Evolutionary conservation across 2,329 filamentous ascomycete species (phyloP), one percentile per base, ranked within the genome.

Genomic region (Didymella exigua): DNA sequence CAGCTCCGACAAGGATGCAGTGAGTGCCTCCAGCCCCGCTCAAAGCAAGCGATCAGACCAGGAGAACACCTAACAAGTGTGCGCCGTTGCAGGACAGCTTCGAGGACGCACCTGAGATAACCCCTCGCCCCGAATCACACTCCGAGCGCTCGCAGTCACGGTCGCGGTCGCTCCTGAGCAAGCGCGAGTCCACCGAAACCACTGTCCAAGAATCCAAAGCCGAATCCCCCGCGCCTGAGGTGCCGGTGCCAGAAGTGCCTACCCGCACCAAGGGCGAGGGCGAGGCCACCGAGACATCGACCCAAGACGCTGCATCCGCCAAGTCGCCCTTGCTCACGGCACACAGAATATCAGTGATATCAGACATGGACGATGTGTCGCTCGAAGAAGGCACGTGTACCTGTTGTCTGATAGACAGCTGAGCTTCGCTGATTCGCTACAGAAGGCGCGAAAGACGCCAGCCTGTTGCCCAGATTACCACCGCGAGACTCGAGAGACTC

Each of bases 81-180:
- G 51, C 53, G 56, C 37, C 48, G 47, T 47, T 47, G 46, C 71
- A 91, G 88, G 88, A 93, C 67, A 84, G 84, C 14, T 96, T 96
- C 69, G 91, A 96, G 77, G 91, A 96, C 80, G 91, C 85, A 64
- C 79, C 85, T 65, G 89, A 90, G 74, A 84, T 81, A 56, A 74
- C 68, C 52, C 68, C 73, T 58, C 71, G 69, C 49, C 72, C 72
- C 44, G 63, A 67, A 68, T 80, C 74, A 60, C 73, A 63, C 58
- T 71, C 63, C 84, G 66, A 71, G 46, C 61, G 64, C 53, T 69
- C 61, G 46, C 63, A 37, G 49, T 62, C 69, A 49, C 66, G 69
- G 44, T 69, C 73, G 47, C 84, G 88, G 57, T 91, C 88, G 23
- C 76, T 91, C 36, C 61, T 73, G 27, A 68, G 65, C 55, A 67